Evolutionary conservation across 192 early-diverging fungal genomes (phyloP), one percentile per base, ranked within the genome.

Genomic region (Glomus cerebriforme): DNA sequence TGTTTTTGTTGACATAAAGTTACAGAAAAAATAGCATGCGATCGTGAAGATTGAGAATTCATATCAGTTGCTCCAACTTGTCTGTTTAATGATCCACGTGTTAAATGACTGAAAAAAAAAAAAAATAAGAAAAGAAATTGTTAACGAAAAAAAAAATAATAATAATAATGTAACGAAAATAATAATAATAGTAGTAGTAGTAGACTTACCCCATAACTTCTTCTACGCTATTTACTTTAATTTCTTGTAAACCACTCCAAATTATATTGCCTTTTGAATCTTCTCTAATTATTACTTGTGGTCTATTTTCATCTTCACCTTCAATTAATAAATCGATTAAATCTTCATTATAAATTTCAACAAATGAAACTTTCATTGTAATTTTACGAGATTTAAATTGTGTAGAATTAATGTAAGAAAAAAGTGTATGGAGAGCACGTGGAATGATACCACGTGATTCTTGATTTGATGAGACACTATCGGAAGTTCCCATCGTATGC

Each of bases 311-410:
- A 66, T 83, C 81, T 75, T 86, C 82, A 27, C 86, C 91, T 59
- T 89, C 90, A 66, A 90, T 92, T 27, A 98, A 82, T 54, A 99
- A 86, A 86, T 99, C 98, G 29, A 96, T 92, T 54, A 98, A 85
- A 49, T 99, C 98, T 79, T 99, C 98, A 81, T 99, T 99, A 83
- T 99, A 97, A 9, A 98, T 89, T 80, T 99, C 97, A 22, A 99
- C 81, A 86, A 98, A 99, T 5, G 96, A 96, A 7, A 98, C 95
- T 32, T 87, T 87, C 27, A 94, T 85, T 2, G 76, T 83, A n/a
- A 83, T 85, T 35, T 83, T 83, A 27, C 77, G 79, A 15, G 68
- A 35, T 66, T 81, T 81, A 19, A 81, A 80, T 17, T 82, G 80
- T 31, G 82, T 74, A 34, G 73, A 75, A 75, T 73, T 83, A 24